Conservation (phyloP, 2,329 filamentous ascomycete genomes). For the Neurospora crassa region DNA sequence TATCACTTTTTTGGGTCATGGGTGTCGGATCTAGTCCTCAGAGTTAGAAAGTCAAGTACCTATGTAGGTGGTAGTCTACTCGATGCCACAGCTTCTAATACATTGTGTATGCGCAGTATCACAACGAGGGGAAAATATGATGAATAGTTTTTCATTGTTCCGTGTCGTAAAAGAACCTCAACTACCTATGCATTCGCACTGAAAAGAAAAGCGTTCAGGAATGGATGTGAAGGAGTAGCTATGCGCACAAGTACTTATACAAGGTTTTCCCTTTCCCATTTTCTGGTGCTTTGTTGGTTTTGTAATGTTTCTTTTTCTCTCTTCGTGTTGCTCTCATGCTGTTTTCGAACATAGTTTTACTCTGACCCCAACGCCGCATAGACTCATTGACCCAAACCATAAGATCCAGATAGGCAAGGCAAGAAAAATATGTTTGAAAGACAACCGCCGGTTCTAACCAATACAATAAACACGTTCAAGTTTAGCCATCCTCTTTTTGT, state of each 20-base stretch:
- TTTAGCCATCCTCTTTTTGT: not conserved
- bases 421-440: not conserved
- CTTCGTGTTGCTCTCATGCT: not conserved
- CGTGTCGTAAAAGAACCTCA: not conserved
- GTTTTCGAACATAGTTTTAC: not conserved
- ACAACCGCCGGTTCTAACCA: not conserved
- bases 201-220: not conserved
- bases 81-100: too few species aligned
- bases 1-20: too few species aligned
- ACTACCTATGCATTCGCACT: not conserved
- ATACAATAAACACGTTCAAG: not conserved
- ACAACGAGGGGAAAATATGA: not conserved
- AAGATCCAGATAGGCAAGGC: not conserved
- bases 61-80: too few species aligned
- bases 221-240: not conserved
- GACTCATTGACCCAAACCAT: not conserved
- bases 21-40: not conserved
- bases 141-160: not conserved
- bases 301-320: not conserved
- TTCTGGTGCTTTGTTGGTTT: not conserved
- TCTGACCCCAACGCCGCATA: not conserved
- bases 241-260: not conserved
- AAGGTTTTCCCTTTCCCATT: not conserved
- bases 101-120: not conserved
- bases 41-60: not conserved